Base-by-base conservation (phyloP, 163 green algal genomes). In the Trebouxiophyceae sp. region DNA sequence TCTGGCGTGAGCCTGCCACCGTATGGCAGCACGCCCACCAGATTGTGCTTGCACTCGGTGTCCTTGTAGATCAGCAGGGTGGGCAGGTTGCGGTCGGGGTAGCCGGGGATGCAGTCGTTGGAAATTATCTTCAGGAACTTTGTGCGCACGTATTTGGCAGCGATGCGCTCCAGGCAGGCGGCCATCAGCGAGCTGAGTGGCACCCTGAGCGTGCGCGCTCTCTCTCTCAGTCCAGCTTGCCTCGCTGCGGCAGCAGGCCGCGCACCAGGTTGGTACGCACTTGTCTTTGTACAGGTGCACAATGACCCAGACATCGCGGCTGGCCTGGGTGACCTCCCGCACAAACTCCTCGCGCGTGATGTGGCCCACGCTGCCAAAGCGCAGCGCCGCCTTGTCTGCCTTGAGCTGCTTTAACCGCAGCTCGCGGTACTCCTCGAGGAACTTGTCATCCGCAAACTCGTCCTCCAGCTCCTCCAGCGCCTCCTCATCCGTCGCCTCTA, bases 61-160 rank as follows among this genome's bases (percentile, higher is more conserved):
- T 91, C 77, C 33, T 85, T 72, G 81, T 97, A 98, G 1, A 96
- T 46, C 60, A 98, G 79, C 68, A 97, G 33, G 16, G 92, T 97
- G 30, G 92, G 92, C 63, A 97, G 66, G 77, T 95, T 91, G 2
- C 71, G 46, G 65, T 98, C 91, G 5, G 92, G 92, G 76, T 96
- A 97, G 24, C 78, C 75, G 27, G 70, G 71, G 33, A 86, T 84
- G 80, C 86, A 95, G 33, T 96, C 90, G 22, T 86, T 95, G 26
- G 79, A 86, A 1, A 93, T 57, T 45, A 96, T 96, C 33, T 85
- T 89, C 23, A 96, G 57, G 66, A 97, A 97, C 65, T 95, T 96
- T 24, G 87, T 95, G 54, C 34, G 33, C 4, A 81, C 77, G 78
- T 95, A 91, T 32, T 85, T 84, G 22, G 54, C 46, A 0, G 92